A percentile compares a stretch with the other conserved stretches of the same genome.
These are phyloP conservation scores for Eutrema heterophyllum DNA, from an alignment of 345 rosid species.

Conservation along the genomic window DNA sequence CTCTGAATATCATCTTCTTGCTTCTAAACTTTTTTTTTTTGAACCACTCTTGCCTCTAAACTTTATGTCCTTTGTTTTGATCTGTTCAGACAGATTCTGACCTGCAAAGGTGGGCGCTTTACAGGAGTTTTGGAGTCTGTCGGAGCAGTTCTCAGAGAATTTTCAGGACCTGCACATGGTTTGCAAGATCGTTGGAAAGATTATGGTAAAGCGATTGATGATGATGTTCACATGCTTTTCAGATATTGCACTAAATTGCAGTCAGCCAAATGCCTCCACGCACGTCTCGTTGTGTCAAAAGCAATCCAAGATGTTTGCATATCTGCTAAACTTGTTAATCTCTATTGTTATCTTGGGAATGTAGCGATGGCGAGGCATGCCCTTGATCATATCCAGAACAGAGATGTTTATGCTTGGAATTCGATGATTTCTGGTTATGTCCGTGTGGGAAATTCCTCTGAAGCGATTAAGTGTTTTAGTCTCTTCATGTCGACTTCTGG, in stretches of 20 bases:
- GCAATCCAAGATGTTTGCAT: conserved; percentile 26
- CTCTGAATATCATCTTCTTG: background rate
- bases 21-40: background rate
- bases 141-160: conserved; percentile 16
- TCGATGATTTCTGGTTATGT: conserved; percentile 36
- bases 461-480: no score
- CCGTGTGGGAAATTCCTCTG: no score
- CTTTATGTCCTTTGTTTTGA: background rate
- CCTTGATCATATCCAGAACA: conserved; percentile 35
- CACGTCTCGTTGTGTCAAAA: conserved; percentile 36
- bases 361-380: conserved; percentile 22
- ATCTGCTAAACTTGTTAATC: conserved; percentile 44
- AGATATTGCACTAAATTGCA: conserved; percentile 30
- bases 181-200: conserved; percentile 10
- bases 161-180: conserved; percentile 30
- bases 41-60: background rate
- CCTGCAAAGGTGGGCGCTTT: conserved; percentile 35
- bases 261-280: conserved; percentile 40
- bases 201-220: conserved; percentile 4
- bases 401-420: conserved; percentile 52
- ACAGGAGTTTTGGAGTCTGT: conserved; percentile 13
- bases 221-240: conserved; percentile 33
- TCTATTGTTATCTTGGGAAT: conserved; percentile 40
- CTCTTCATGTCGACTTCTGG: background rate
- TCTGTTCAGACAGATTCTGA: conserved; percentile 30